phyloP scores from a whole-genome alignment of 768 basidiomycete genomes.

The Mycena vulgaris region DNA sequence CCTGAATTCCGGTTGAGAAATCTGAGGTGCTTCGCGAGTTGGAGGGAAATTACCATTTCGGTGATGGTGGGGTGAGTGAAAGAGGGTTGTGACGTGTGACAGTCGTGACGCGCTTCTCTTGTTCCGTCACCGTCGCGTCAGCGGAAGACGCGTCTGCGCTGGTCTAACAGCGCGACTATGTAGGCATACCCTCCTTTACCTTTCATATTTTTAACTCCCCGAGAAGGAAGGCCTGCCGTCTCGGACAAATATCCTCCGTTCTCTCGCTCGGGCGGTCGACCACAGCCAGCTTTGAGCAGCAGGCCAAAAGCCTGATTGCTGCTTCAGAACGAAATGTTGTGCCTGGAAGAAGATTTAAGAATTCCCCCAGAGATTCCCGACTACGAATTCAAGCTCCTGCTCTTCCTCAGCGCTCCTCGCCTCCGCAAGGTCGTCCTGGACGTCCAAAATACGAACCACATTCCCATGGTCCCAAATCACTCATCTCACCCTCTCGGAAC shows the following conservation, averaged over 20 bases:
- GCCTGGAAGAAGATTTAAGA: too few relatives aligned
- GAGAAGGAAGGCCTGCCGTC: too few relatives aligned
- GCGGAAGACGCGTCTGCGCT: too few relatives aligned
- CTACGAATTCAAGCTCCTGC: background rate
- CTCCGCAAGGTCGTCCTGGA: background rate
- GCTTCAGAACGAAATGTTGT: conserved; percentile 15
- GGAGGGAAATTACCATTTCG: background rate
- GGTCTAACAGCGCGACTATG: too few relatives aligned
- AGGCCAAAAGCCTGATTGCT: conserved; percentile 2
- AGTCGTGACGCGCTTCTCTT: background rate
- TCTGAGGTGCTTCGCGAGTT: background rate
- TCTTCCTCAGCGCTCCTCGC: conserved; percentile 5
- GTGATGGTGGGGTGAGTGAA: background rate
- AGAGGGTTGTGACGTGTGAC: background rate
- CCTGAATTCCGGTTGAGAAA: conserved; percentile 19
- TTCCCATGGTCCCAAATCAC: conserved; percentile 33
- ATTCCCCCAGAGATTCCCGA: background rate
- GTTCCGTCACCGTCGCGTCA: too few relatives aligned
- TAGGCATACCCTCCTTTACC: too few relatives aligned
- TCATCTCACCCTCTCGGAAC: background rate
- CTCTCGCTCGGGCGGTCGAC: conserved; percentile 6
- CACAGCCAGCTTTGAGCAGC: conserved; percentile 8
- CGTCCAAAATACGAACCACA: background rate
- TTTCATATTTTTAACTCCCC: too few relatives aligned
- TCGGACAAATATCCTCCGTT: background rate